Evolutionary conservation across 208 protist genomes (phyloP), one percentile per base, ranked within the genome.

Genomic region (Wallacemonas rigidus): DNA sequence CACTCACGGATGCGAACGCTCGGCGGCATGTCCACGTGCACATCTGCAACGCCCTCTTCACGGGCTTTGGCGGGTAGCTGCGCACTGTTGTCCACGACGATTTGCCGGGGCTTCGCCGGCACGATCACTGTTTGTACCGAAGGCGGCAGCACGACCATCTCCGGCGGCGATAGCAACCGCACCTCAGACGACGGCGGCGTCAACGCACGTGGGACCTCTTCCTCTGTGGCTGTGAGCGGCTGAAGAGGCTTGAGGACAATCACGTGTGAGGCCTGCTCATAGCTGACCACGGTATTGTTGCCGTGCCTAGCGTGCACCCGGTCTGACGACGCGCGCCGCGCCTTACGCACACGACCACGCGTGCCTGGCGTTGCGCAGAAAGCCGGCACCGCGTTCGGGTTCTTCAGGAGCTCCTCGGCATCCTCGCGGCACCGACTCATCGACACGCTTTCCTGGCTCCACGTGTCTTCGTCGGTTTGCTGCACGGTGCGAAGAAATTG

Each of bases 401-500:
- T 72, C 14, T 53, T 8, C 62, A 82, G 57, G 51, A 85, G 57
- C 43, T 26, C 2, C 61, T 72, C 45, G 2, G 67, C 61, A 26
- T 79, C 76, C 6, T 61, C 55, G 17, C 64, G 54, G 51, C 81
- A 71, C 38, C 44, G 56, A 7, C 44, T 63, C 8, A 79, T 51
- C 2, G 63, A 67, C 36, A 72, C 72, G 51, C 64, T 47, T 38
- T 61, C 45, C 14, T 79, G 63, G 17, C 63, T 41, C 56, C 69
- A 51, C 40, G 53, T 44, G 47, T 60, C 57, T 7, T 4, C 40
- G 60, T n/a, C 26, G 3, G 60, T 53, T 41, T 45, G 36, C 3
- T 40, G 47, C 2, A 75, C 63, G 7, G 53, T 74, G 39, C 3
- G 12, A 2, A 85, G 61, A 54, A 79, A 85, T 40, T 67, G 56